A percentile compares a stretch with the other conserved stretches of the same genome.
These are phyloP conservation scores for Bacidia gigantensis DNA, from an alignment of 495 filamentous ascomycete species.

Conservation along the genomic window DNA sequence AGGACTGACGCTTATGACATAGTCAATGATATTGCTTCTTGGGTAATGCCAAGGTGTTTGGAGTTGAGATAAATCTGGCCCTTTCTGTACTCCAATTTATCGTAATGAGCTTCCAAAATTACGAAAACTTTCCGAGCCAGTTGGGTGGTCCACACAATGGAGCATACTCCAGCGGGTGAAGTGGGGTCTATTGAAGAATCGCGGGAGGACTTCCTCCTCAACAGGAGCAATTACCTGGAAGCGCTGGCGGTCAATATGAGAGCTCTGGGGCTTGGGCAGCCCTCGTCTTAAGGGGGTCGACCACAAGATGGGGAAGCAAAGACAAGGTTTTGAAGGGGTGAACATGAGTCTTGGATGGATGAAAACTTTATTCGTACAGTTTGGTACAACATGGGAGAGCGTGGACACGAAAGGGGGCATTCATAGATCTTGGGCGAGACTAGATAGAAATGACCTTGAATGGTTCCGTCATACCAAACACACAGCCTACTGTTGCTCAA, in stretches of 20 bases:
- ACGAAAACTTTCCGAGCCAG: slow-evolving; percentile 42
- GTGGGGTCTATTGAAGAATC: too few relatives aligned
- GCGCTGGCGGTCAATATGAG: slow-evolving; percentile 40
- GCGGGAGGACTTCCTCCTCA: slow-evolving; percentile 39
- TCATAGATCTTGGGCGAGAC: slow-evolving; percentile 67
- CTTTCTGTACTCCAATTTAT: too few relatives aligned
- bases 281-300: slow-evolving; percentile 34
- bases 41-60: too few relatives aligned
- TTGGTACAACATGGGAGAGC: slow-evolving; percentile 80
- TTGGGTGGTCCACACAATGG: slow-evolving; percentile 38
- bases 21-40: too few relatives aligned
- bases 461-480: slow-evolving; percentile 85
- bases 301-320: slow-evolving; percentile 51
- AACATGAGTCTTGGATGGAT: slow-evolving; percentile 98
- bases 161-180: too few relatives aligned
- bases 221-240: slow-evolving; percentile 29
- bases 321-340: slow-evolving; percentile 92
- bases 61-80: too few relatives aligned
- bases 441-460: slow-evolving; percentile 81
- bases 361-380: slow-evolving; percentile 95
- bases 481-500: slow-evolving; percentile 89
- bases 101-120: slow-evolving; percentile 45
- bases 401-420: slow-evolving; percentile 97
- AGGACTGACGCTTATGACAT: too few relatives aligned
- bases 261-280: slow-evolving; percentile 36